These are phyloP conservation scores for Entonaema liquescens DNA, from an alignment of 495 filamentous ascomycete species.

Conservation along the genomic window DNA sequence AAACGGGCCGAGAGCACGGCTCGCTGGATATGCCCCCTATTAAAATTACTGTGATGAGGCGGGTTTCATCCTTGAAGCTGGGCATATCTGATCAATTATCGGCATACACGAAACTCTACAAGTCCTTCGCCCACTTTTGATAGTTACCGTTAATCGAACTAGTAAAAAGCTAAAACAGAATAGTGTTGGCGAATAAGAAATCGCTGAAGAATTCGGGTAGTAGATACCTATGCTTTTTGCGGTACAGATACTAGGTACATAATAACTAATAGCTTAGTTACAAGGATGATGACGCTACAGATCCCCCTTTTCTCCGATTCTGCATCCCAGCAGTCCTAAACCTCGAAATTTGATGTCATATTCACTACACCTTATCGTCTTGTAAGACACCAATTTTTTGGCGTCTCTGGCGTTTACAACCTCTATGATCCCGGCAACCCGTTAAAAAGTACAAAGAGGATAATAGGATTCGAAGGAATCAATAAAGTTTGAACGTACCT, in stretches of 20 bases:
- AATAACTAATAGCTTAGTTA: background rate
- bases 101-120: constrained; percentile 12
- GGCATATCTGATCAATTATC: constrained; percentile 5
- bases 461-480: constrained; percentile 31
- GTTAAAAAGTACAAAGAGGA: constrained; percentile 10
- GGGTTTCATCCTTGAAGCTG: background rate
- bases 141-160: no score
- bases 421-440: background rate
- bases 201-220: constrained; percentile 6
- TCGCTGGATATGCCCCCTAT: background rate
- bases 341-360: constrained; percentile 22
- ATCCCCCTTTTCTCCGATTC: constrained; percentile 28
- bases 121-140: background rate
- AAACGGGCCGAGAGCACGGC: background rate
- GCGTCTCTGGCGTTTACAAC: background rate
- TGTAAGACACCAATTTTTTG: constrained; percentile 1
- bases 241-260: background rate
- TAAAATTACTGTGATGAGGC: background rate
- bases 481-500: background rate
- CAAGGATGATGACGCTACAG: constrained; percentile 42
- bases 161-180: background rate
- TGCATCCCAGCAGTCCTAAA: constrained; percentile 5
- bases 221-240: background rate
- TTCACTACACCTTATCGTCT: background rate
- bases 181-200: constrained; percentile 13